These are phyloP conservation scores for Yamadazyma nakazawae DNA, from an alignment of 805 yeast species.

Conservation along the genomic window DNA sequence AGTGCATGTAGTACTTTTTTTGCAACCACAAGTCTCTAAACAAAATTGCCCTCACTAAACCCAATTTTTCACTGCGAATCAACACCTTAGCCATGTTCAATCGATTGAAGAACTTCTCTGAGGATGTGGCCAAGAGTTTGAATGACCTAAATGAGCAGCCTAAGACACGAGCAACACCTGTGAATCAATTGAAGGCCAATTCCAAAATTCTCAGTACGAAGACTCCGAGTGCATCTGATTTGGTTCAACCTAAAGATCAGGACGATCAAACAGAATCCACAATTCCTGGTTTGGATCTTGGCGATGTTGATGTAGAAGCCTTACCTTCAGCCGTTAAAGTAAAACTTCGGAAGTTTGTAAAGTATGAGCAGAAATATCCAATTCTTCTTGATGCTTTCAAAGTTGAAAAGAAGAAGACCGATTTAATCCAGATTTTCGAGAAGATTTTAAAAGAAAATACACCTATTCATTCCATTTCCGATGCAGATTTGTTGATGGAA, in stretches of 20 bases:
- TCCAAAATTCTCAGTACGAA: constrained; percentile 32
- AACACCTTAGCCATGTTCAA: constrained; percentile 34
- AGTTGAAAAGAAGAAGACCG: constrained; percentile 65
- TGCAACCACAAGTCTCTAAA: background rate
- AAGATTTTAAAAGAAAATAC: constrained; percentile 71
- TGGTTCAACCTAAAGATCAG: constrained; percentile 46
- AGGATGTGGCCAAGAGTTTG: constrained; percentile 44
- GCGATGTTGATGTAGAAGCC: constrained; percentile 30
- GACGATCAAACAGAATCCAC: constrained; percentile 2
- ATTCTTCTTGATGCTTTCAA: constrained; percentile 80
- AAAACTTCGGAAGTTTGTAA: constrained; percentile 69
- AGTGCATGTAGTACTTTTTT: background rate
- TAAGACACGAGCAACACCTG: constrained; percentile 15
- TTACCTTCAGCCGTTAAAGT: constrained; percentile 56
- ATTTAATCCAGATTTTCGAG: constrained; percentile 61
- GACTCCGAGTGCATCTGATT: constrained; percentile 47
- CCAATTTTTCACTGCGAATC: background rate
- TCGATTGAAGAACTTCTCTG: constrained; percentile 40
- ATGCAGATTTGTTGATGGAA: constrained; percentile 65
- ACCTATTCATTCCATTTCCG: constrained; percentile 73
- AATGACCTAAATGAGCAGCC: constrained; percentile 29
- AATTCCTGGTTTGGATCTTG: constrained; percentile 10
- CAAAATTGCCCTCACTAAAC: background rate
- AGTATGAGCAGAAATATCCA: constrained; percentile 91
- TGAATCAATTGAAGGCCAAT: constrained; percentile 32